Conservation (phyloP, 2,329 filamentous ascomycete genomes). For the Fusarium acutatum region DNA sequence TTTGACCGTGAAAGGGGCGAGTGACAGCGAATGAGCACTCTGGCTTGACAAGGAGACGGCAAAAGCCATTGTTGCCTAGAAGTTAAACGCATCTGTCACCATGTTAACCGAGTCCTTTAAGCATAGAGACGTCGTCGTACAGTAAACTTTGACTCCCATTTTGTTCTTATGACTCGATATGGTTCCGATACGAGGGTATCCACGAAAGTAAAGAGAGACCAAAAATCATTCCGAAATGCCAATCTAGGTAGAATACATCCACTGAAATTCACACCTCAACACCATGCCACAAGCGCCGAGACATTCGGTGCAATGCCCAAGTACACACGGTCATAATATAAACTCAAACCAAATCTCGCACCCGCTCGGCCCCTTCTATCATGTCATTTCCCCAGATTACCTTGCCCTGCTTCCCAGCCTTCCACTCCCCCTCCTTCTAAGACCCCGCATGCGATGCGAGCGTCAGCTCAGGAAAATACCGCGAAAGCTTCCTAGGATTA, state of each 20-base stretch:
- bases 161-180: conserved; percentile 3
- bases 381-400: neutral
- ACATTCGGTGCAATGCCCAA: conserved; percentile 4
- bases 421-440: neutral
- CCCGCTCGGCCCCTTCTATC: neutral
- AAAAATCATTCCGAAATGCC: conserved; percentile 2
- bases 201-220: conserved; percentile 1
- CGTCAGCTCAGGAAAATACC: conserved; percentile 42
- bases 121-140: neutral
- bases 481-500: conserved; percentile 43
- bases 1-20: conserved; percentile 33
- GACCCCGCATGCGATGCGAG: conserved; percentile 26
- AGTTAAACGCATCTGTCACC: neutral
- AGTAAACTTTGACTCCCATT: conserved; percentile 22
- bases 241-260: conserved; percentile 26
- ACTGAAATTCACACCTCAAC: conserved; percentile 35
- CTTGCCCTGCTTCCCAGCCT: neutral
- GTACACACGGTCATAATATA: neutral
- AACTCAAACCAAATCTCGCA: neutral
- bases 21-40: conserved; percentile 17
- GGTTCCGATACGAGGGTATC: conserved; percentile 28
- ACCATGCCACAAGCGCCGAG: conserved; percentile 27
- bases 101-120: neutral
- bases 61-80: neutral
- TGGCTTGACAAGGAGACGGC: neutral